Evolutionary conservation across 108 stramenopile genomes (phyloP).

Genomic region (Nannochloropsis gaditana): DNA sequence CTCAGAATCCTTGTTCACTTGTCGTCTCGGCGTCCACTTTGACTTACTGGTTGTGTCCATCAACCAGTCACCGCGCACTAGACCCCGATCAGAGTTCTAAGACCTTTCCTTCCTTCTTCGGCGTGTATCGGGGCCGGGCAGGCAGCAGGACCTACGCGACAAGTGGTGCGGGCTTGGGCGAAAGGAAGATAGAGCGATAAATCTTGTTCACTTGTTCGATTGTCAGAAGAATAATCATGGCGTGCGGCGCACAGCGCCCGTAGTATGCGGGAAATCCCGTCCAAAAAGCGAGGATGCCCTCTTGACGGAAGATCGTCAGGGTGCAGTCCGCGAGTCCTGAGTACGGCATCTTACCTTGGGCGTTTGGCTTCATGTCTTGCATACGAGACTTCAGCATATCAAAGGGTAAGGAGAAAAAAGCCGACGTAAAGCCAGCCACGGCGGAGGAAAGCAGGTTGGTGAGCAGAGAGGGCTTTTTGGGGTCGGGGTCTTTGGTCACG

Average conservation of each 20-base stretch:
- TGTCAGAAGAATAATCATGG: slow-evolving; percentile 94
- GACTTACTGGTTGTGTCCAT: too few relatives aligned
- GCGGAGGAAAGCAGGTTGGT: slow-evolving; percentile 61
- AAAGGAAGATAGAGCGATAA: slow-evolving; percentile 41
- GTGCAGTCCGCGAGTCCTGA: slow-evolving; percentile 77
- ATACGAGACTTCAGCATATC: slow-evolving; percentile 93
- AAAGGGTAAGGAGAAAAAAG: slow-evolving; percentile 88
- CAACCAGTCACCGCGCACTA: too few relatives aligned
- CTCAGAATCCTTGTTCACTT: too few relatives aligned
- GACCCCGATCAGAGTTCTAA: too few relatives aligned
- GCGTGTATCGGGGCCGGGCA: too few relatives aligned
- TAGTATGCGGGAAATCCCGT: slow-evolving; percentile 92
- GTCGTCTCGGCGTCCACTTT: too few relatives aligned
- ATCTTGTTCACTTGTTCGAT: slow-evolving; percentile 78
- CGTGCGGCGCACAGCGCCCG: slow-evolving; percentile 95
- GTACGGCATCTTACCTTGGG: slow-evolving; percentile 82
- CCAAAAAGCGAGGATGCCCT: slow-evolving; percentile 89
- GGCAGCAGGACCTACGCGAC: neutral
- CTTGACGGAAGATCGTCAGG: slow-evolving; percentile 65
- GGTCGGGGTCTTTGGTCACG: slow-evolving; percentile 56
- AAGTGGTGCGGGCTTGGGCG: slow-evolving; percentile 6
- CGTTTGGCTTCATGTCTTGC: slow-evolving; percentile 75
- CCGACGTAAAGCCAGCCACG: slow-evolving; percentile 85
- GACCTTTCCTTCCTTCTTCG: too few relatives aligned
- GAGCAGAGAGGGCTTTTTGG: slow-evolving; percentile 71